phyloP scores from a whole-genome alignment of 345 rosid genomes.

The Eutrema japonicum region DNA sequence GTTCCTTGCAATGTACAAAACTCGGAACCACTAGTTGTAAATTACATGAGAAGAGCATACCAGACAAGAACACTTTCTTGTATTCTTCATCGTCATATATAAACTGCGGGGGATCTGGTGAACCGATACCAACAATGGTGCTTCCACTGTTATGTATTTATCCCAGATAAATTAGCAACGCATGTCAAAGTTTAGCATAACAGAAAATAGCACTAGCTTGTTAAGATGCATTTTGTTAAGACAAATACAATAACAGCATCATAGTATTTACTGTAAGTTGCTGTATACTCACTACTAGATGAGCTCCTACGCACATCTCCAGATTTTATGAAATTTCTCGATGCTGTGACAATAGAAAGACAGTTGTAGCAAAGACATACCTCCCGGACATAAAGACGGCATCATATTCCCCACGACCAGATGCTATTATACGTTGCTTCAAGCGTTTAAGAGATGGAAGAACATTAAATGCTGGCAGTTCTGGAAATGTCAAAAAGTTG shows the following conservation, averaged over 20 bases:
- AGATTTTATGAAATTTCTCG: background rate
- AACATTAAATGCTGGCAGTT: conserved; percentile 90
- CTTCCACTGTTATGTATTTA: conserved; percentile 70
- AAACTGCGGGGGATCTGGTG: conserved; percentile 92
- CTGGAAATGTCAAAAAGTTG: conserved; percentile 50
- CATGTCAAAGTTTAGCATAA: background rate
- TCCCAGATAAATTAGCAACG: background rate
- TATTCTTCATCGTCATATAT: conserved; percentile 81
- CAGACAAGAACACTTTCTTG: conserved; percentile 79
- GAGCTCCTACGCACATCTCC: background rate
- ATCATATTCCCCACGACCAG: conserved; percentile 83
- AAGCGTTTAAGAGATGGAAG: conserved; percentile 86
- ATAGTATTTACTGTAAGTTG: background rate
- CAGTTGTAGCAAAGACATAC: conserved; percentile 46
- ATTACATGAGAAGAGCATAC: conserved; percentile 47
- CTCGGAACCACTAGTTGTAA: conserved; percentile 2
- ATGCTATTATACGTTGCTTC: conserved; percentile 76
- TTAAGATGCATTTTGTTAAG: background rate
- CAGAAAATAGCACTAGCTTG: background rate
- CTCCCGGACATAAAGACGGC: conserved; percentile 99
- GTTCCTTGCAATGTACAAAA: conserved; percentile 11
- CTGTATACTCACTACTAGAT: conserved; percentile 1
- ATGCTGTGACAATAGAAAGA: background rate
- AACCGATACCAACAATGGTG: conserved; percentile 92
- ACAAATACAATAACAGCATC: conserved; percentile 2